Evolutionary conservation across 164 flowering plant genomes (phyloP).

Genomic region (Malania oleifera): DNA sequence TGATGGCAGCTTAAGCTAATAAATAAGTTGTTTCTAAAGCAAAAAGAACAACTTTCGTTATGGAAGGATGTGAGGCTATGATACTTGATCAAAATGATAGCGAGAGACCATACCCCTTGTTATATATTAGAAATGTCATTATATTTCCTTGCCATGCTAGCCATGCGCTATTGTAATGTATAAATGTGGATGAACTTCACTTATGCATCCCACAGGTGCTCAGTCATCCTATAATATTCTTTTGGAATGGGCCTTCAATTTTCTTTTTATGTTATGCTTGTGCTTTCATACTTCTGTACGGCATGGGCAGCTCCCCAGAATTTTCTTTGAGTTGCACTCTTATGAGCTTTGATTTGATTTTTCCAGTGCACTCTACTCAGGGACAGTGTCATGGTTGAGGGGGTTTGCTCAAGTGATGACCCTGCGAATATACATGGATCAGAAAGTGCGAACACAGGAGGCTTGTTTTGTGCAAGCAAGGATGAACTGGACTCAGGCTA

Average conservation of each 20-base stretch:
- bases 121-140: too few species aligned
- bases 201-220: too few species aligned
- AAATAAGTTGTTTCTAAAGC: too few species aligned
- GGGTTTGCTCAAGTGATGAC: constrained; percentile 17
- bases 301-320: constrained; percentile 5
- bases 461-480: constrained; percentile 11
- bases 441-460: constrained; percentile 14
- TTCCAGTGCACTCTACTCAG: constrained; percentile 82
- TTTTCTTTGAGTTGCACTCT: constrained; percentile 26
- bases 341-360: constrained; percentile 74
- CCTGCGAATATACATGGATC: constrained; percentile 17
- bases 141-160: not conserved
- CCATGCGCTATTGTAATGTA: not conserved
- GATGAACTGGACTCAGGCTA: constrained; percentile 15
- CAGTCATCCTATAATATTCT: too few species aligned
- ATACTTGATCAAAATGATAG: too few species aligned
- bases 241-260: too few species aligned
- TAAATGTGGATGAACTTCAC: not conserved
- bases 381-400: constrained; percentile 56
- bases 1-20: too few species aligned
- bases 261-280: not conserved
- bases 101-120: too few species aligned
- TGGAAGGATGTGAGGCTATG: too few species aligned
- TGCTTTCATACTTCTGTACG: not conserved
- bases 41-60: too few species aligned